Percentiles rank a stretch among this genome's conserved stretches.
Evolutionary conservation across 306 rosid species (phyloP).

Genomic region (Begonia fuchsioides): DNA sequence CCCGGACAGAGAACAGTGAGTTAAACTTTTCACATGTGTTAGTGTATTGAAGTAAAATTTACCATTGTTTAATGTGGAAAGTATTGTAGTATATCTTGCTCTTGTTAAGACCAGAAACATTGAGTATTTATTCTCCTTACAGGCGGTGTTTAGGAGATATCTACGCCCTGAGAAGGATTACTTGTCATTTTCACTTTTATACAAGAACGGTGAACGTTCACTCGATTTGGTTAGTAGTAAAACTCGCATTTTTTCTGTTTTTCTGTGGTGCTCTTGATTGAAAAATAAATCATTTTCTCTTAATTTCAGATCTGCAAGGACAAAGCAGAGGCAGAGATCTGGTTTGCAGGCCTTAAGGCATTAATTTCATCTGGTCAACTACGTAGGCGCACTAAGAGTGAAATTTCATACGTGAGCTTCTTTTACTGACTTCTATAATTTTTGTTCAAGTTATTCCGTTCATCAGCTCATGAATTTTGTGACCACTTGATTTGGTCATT

Average conservation of each 20-base stretch:
- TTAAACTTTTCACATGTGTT: slow-evolving; percentile 5
- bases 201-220: slow-evolving; percentile 61
- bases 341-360: slow-evolving; percentile 69
- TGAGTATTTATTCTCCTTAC: slow-evolving; percentile 14
- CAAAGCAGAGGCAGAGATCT: slow-evolving; percentile 68
- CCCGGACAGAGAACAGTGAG: slow-evolving; percentile 97
- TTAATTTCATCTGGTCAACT: slow-evolving; percentile 43
- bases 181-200: slow-evolving; percentile 75
- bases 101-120: too few relatives aligned
- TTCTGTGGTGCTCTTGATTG: not conserved
- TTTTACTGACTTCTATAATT: too few relatives aligned
- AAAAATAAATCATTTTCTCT: slow-evolving; percentile 4
- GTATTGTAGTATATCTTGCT: too few relatives aligned
- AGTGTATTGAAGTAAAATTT: too few relatives aligned
- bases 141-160: slow-evolving; percentile 87
- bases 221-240: slow-evolving; percentile 85
- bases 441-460: too few relatives aligned
- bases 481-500: too few relatives aligned
- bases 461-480: too few relatives aligned
- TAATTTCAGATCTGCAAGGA: slow-evolving; percentile 87
- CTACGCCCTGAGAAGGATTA: slow-evolving; percentile 90
- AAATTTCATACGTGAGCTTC: slow-evolving; percentile 47
- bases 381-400: slow-evolving; percentile 37
- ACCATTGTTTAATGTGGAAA: too few relatives aligned
- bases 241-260: slow-evolving; percentile 7